Base-by-base conservation (phyloP, 768 basidiomycete species). In the Saitozyma sp. region DNA sequence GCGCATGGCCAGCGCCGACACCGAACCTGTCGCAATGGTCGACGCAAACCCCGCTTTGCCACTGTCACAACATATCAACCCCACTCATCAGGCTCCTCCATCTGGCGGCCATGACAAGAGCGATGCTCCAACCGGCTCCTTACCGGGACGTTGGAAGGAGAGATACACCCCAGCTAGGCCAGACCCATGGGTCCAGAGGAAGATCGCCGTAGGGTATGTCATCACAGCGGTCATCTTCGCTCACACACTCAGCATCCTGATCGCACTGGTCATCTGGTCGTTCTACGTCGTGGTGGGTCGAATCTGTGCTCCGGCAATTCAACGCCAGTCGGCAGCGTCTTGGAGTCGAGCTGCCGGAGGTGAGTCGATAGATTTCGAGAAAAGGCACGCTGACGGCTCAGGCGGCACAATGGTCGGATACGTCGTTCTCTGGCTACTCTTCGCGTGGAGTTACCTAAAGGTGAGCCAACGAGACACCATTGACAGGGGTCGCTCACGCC, bases 261-360 rank as follows among this genome's bases (percentile, higher is more conserved):
- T 84, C 19, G 87, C 82, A 0, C 81, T 92, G 61, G 83, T 87
- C 63, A 86, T 79, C 1, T 92, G 91, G 78, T 74, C 87, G 2
- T 73, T 72, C 29, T 95, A 94, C 75, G 91, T 92, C 2, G 91
- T 91, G 73, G 83, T 90, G 29, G 89, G 83, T 0, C 80, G 87
- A 58, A 83, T 92, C 8, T 89, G 87, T 72, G 81, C 86, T 43
- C 85, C 87, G 16, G 88, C 90, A 84, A 84, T 93, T n/a, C 80
- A 80, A 65, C 74, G 81, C 52, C 78, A 80, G 57, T 64, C 66
- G 1, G 71, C 74, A 11, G 84, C 84, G 3, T 78, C 84, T 6
- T 86, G 84, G 6, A 82, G 84, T 37, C 80, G 82, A 65, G 80
- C 79, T 0, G 79, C 84, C 46, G 92, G 89, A 62, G 84, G 91